Percentiles rank a stretch among this genome's conserved stretches.
Conservation (phyloP, 1,284 basidiomycete genomes). For the Ustilago esculenta region DNA sequence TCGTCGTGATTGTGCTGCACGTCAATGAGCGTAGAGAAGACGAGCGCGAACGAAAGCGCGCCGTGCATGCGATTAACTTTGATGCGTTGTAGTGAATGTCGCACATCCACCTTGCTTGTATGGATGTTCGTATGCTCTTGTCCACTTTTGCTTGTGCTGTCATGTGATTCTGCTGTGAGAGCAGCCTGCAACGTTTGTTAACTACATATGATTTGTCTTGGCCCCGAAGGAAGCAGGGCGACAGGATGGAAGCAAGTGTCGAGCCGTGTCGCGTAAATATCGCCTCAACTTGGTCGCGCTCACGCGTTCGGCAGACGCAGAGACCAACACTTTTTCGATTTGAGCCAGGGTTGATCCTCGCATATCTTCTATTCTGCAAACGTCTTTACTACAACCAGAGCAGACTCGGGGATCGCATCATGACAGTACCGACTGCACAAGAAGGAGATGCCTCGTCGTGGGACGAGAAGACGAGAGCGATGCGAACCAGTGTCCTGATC, state of each 20-base stretch:
- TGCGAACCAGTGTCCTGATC: constrained; percentile 30
- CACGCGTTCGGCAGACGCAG: not conserved
- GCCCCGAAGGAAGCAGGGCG: too few relatives aligned
- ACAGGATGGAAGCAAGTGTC: too few relatives aligned
- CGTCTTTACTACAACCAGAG: too few relatives aligned
- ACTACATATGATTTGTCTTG: too few relatives aligned
- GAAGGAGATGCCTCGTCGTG: not conserved
- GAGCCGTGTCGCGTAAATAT: constrained; percentile 26
- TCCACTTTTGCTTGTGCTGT: too few relatives aligned
- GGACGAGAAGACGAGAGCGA: not conserved
- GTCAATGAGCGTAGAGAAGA: constrained; percentile 92
- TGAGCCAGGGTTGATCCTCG: too few relatives aligned
- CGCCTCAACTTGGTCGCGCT: not conserved
- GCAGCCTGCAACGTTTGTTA: too few relatives aligned
- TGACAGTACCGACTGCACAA: not conserved
- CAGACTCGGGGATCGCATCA: too few relatives aligned
- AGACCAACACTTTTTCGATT: constrained; percentile 34
- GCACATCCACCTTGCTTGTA: too few relatives aligned
- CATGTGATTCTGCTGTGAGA: too few relatives aligned
- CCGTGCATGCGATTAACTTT: constrained; percentile 94
- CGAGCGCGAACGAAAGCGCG: constrained; percentile 84
- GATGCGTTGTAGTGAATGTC: constrained; percentile 77
- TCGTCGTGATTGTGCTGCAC: constrained; percentile 87
- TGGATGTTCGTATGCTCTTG: too few relatives aligned
- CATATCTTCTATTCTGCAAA: too few relatives aligned